Base-by-base conservation (phyloP, 164 flowering plant species). In the Kalanchoe fedtschenkoi region DNA sequence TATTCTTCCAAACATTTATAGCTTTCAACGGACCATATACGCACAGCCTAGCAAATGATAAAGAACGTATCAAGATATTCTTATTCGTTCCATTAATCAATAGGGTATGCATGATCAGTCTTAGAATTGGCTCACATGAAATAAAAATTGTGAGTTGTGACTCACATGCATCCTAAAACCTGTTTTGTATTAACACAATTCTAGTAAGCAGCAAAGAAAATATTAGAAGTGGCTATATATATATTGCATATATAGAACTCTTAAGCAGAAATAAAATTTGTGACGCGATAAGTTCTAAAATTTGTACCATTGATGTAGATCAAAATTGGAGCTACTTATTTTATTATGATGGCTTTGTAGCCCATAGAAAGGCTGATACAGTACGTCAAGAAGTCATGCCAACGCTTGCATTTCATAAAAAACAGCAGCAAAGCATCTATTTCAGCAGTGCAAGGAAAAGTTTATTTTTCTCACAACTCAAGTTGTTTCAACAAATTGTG, bases 1-100 rank as follows among this genome's bases (percentile, higher is more conserved):
- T 84, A 83, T 64, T 89, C 91, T 74, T 79, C 87, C 70, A 89
- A 65, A 51, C 88, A 85, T 69, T 76, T 86, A 82, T 80, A 88
- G 69, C 74, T 78, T 58, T 78, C 75, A 34, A 76, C 68, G 35
- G 98, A 92, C 96, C 96, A 92, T 51, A 89, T 80, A 17, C 98
- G 93, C 76, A 89, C 71, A 68, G 86, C 89, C 96, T 91, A 65
- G 57, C 57, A 78, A 11, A 24, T 51, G 6, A 24, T 58, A 51
- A 61, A 42, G 34, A 17, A n/a, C 16, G 19, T 1, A 9, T 4
- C 9, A 58, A 7, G 1, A 1, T 16, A 13, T 6, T 43, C 6
- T 43, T 43, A 26, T n/a, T 44, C 6, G 7, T 21, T 14, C 4
- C 22, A 63, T 6, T 22, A n/a, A 29, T 60, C 34, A 16, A 10